Evolutionary conservation across 192 early-diverging fungal genomes (phyloP), one percentile per base, ranked within the genome.

Genomic region (Coemansia sp.): DNA sequence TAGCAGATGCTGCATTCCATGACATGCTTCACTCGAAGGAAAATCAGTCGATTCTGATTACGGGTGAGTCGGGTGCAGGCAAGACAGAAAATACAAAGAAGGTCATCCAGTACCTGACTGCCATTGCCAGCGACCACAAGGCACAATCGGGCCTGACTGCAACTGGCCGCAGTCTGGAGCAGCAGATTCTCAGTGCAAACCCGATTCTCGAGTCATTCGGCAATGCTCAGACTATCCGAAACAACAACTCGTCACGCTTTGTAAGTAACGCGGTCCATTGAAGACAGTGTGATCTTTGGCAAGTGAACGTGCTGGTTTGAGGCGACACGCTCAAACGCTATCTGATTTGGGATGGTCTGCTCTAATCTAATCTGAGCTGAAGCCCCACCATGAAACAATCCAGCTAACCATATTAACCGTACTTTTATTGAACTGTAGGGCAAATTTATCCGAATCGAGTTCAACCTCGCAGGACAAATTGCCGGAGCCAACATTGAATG

Each of bases 1-100:
- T 96, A 31, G 88, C 94, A 20, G 97, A 99, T 65, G 80, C 88
- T 5, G 94, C 97, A 0, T 99, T 95, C 84, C 88, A 93, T 69
- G 96, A 95, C 64, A 97, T 99, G 97, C 83, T 95, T 25, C 86
- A 91, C 63, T 88, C 92, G 36, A 88, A 88, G 54, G 95, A 97
- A 71, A 96, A 97, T 72, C 97, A 99, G 81, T 95, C 94, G 3
- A 94, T 99, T 67, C 84, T 99, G 24, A 97, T 99, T 72, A 99
- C 97, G 86, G 97, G 97, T 61, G 97, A 99, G 84, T 97, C 95
- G 27, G 97, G 97, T 53, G 96, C 96, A 6, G 97, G 97, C 58
- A 99, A 99, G 81, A 99, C 97, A 17, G 97, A 99, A 84, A 98
- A 98, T 83, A 99, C 96, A 17, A 99, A 99, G 67, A 97, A 95